A percentile compares a stretch with the other conserved stretches of the same genome.
phyloP scores from a whole-genome alignment of 106 monocot genomes.

The Dioscorea zingiberensis region DNA sequence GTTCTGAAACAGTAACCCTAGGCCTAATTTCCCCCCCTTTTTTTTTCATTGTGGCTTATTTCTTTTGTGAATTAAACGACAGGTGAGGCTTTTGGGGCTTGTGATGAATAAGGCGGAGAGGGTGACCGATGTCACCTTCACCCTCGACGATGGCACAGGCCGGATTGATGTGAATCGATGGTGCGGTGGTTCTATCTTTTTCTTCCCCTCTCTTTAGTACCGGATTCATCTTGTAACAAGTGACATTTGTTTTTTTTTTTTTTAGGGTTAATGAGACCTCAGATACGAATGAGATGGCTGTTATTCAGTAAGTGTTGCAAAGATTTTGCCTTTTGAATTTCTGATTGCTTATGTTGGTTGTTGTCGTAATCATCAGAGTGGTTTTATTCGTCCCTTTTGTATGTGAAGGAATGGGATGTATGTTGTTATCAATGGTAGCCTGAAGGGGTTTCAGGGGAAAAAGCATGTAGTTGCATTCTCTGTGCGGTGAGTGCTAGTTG shows the following conservation, averaged over 20 bases:
- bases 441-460: constrained; percentile 65
- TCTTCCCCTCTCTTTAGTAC: neutral
- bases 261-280: constrained; percentile 65
- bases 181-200: constrained; percentile 14
- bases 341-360: too few species aligned
- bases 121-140: constrained; percentile 76
- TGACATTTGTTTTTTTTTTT: neutral
- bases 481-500: constrained; percentile 28
- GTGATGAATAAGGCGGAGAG: constrained; percentile 73
- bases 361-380: too few species aligned
- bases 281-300: constrained; percentile 77
- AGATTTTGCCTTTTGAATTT: neutral
- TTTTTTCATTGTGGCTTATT: neutral
- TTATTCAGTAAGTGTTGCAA: constrained; percentile 47
- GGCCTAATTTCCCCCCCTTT: neutral
- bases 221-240: neutral
- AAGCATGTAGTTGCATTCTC: constrained; percentile 50
- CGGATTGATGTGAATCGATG: constrained; percentile 75
- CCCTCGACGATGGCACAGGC: constrained; percentile 87
- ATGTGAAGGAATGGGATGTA: constrained; percentile 60
- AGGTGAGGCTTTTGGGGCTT: constrained; percentile 73
- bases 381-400: neutral
- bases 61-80: constrained; percentile 1
- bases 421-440: constrained; percentile 44
- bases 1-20: neutral